phyloP scores from a whole-genome alignment of 768 basidiomycete species.

The Chlorophyllum brunneum region DNA sequence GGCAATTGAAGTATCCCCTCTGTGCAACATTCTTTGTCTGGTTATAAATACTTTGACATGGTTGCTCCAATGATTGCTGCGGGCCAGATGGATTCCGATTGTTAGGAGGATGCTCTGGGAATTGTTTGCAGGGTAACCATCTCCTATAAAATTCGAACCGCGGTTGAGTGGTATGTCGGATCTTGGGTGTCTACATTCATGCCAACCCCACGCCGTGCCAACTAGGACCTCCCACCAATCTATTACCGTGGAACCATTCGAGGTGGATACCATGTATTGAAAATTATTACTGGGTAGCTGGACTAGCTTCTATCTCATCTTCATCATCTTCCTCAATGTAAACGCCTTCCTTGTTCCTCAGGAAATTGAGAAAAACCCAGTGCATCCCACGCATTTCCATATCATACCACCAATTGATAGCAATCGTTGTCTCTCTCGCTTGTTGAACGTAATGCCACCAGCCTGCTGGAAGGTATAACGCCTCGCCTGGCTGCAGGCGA shows the following conservation, averaged over 20 bases:
- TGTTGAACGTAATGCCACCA: slow-evolving; percentile 96
- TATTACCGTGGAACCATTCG: background rate
- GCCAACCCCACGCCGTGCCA: no score
- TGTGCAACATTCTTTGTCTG: no score
- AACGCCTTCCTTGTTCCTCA: slow-evolving; percentile 36
- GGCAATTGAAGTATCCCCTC: no score
- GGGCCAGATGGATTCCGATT: no score
- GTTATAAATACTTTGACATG: no score
- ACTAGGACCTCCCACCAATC: no score
- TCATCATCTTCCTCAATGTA: slow-evolving; percentile 34
- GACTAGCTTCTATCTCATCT: slow-evolving; percentile 9
- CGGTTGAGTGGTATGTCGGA: no score
- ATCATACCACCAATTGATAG: slow-evolving; percentile 91
- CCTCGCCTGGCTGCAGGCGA: slow-evolving; percentile 67
- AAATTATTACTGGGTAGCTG: background rate
- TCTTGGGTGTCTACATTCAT: no score
- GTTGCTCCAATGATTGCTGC: no score
- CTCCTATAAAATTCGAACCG: no score
- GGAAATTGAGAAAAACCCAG: slow-evolving; percentile 65
- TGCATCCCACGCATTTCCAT: slow-evolving; percentile 66
- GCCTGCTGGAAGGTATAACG: slow-evolving; percentile 84
- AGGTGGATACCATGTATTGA: slow-evolving; percentile 2
- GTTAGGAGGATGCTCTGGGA: no score
- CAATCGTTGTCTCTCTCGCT: slow-evolving; percentile 55
- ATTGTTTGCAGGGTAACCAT: no score